Conservation (phyloP, 129 eudicot species). For the Escallonia herrerae region DNA sequence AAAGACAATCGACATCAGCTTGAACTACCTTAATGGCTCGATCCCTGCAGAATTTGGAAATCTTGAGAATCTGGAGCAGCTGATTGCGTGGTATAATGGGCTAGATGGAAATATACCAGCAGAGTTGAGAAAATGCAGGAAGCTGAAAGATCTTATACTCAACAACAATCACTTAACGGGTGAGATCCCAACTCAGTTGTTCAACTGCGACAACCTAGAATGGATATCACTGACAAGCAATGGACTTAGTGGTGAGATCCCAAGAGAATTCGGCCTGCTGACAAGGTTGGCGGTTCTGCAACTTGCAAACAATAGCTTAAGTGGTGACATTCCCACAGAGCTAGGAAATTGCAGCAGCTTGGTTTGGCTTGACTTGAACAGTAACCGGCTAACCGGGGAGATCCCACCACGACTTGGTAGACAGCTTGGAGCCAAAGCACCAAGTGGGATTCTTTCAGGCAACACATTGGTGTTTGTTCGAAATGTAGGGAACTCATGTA, state of each 20-base stretch:
- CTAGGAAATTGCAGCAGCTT: conserved; percentile 67
- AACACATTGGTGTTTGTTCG: conserved; percentile 75
- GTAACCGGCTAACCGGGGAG: conserved; percentile 61
- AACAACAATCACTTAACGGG: conserved; percentile 76
- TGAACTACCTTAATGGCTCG: conserved; percentile 69
- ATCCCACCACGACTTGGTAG: conserved; percentile 78
- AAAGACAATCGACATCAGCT: conserved; percentile 68
- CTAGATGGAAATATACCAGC: conserved; percentile 69
- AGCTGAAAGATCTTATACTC: conserved; percentile 67
- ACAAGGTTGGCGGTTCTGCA: conserved; percentile 77
- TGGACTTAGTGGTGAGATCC: conserved; percentile 66
- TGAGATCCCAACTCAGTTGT: conserved; percentile 54
- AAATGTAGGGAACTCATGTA: conserved; percentile 83
- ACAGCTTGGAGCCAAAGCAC: conserved; percentile 63
- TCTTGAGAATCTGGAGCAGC: conserved; percentile 79
- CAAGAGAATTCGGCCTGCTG: conserved; percentile 57
- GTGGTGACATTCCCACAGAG: conserved; percentile 65
- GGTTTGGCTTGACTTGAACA: conserved; percentile 87
- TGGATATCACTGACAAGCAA: conserved; percentile 92
- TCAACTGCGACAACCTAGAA: conserved; percentile 67
- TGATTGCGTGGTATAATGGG: conserved; percentile 84
- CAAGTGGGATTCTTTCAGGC: conserved; percentile 75
- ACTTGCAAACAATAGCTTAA: conserved; percentile 65
- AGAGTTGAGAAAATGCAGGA: conserved; percentile 68
- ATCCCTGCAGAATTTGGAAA: conserved; percentile 66